Evolutionary conservation across 257 asterid species (phyloP).

Genomic region (Penstemon newberryi): DNA sequence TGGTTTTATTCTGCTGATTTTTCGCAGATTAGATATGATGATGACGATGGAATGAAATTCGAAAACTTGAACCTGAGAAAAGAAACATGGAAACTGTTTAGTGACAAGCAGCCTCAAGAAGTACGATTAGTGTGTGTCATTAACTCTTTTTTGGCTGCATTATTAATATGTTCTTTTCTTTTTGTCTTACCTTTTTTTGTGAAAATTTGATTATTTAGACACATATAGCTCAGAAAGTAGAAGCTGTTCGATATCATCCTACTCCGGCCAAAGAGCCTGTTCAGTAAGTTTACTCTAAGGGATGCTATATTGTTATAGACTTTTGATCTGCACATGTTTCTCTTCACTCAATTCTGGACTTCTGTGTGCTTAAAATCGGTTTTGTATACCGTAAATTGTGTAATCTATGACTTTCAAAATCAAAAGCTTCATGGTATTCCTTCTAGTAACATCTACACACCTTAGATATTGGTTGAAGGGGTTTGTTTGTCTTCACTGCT

Average conservation of each 20-base stretch:
- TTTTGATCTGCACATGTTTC: no score
- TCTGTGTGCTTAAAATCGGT: no score
- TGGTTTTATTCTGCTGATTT: conserved; percentile 17
- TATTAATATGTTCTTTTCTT: background rate
- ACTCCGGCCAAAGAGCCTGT: conserved; percentile 32
- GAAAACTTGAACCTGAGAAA: conserved; percentile 42
- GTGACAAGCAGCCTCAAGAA: conserved; percentile 24
- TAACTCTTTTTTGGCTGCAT: conserved; percentile 1
- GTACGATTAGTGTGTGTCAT: conserved; percentile 35
- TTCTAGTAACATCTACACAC: background rate
- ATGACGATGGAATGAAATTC: conserved; percentile 36
- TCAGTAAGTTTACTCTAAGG: conserved; percentile 45
- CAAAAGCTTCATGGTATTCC: background rate
- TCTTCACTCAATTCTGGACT: no score
- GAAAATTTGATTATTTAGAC: conserved; percentile 21
- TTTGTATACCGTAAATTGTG: no score
- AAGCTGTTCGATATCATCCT: conserved; percentile 18
- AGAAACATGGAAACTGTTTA: conserved; percentile 47
- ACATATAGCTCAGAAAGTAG: conserved; percentile 36
- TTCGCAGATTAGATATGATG: conserved; percentile 49
- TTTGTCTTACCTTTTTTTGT: background rate
- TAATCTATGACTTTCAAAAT: no score
- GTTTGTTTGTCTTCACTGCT: conserved; percentile 3
- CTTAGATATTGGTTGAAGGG: background rate
- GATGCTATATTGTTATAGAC: no score